Percentiles rank a stretch among this genome's conserved stretches.
These are phyloP conservation scores for Lagerstroemia speciosa DNA, from an alignment of 345 rosid species.

Conservation along the genomic window DNA sequence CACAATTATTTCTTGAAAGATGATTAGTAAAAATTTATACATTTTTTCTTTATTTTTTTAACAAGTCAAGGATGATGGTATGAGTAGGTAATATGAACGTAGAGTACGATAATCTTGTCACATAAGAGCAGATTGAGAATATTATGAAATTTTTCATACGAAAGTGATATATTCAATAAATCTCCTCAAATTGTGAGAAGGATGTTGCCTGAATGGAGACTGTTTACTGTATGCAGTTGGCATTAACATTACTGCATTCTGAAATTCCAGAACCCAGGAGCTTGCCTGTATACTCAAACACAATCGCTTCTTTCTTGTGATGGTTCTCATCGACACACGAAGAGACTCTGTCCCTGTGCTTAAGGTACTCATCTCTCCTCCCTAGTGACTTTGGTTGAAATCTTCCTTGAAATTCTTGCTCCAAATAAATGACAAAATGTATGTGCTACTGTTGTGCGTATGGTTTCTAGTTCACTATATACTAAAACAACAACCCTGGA, in stretches of 20 bases:
- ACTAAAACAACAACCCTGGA: neutral
- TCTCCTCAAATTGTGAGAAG: too few species aligned
- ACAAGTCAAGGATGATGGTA: neutral
- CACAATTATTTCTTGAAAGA: neutral
- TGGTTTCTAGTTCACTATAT: neutral
- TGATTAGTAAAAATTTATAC: neutral
- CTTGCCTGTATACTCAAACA: constrained; percentile 69
- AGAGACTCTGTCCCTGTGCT: constrained; percentile 93
- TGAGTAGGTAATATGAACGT: neutral
- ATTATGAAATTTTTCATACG: neutral
- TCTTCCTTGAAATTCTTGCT: neutral
- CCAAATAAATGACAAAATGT: neutral
- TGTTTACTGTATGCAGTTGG: neutral
- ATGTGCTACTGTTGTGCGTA: neutral
- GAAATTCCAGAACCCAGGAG: constrained; percentile 67
- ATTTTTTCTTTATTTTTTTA: neutral
- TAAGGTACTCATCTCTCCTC: constrained; percentile 16
- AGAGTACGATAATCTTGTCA: neutral
- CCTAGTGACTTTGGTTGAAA: neutral
- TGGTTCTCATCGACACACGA: constrained; percentile 69
- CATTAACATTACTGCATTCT: neutral
- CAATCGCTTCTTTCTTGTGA: constrained; percentile 77
- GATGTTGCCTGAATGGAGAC: too few species aligned
- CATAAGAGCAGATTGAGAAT: neutral
- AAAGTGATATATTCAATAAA: too few species aligned